phyloP scores from a whole-genome alignment of 176 grass and related monocot genomes.

The Otatea glauca region DNA sequence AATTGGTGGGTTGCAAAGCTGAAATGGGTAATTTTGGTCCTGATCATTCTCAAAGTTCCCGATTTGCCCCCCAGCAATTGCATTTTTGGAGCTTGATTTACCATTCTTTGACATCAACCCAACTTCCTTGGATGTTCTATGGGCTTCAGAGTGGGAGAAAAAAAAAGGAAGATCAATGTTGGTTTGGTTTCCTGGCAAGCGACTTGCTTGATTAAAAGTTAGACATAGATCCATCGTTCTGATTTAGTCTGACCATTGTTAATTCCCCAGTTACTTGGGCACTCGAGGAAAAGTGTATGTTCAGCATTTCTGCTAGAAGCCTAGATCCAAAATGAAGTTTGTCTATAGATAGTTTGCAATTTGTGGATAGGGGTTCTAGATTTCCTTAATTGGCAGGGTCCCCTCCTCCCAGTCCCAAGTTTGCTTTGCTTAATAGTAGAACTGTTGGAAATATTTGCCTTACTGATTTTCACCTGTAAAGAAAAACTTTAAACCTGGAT shows the following conservation, averaged over 20 bases:
- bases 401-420: neutral
- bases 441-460: neutral
- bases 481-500: neutral
- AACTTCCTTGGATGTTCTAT: neutral
- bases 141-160: neutral
- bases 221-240: neutral
- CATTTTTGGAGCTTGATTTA: neutral
- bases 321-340: neutral
- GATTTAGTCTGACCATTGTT: too few relatives aligned
- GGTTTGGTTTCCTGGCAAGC: neutral
- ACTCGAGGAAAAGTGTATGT: too few relatives aligned
- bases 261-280: neutral
- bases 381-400: constrained; percentile 5
- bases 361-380: neutral
- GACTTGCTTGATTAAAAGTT: neutral
- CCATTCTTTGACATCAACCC: neutral
- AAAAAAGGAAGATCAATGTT: neutral
- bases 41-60: neutral
- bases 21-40: neutral
- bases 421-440: neutral
- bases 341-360: neutral
- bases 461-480: neutral
- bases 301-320: neutral
- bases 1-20: neutral
- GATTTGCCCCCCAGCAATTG: neutral